Evolutionary conservation across 495 filamentous ascomycete species (phyloP), one percentile per base, ranked within the genome.

Genomic region (Ascodesmis nigricans): DNA sequence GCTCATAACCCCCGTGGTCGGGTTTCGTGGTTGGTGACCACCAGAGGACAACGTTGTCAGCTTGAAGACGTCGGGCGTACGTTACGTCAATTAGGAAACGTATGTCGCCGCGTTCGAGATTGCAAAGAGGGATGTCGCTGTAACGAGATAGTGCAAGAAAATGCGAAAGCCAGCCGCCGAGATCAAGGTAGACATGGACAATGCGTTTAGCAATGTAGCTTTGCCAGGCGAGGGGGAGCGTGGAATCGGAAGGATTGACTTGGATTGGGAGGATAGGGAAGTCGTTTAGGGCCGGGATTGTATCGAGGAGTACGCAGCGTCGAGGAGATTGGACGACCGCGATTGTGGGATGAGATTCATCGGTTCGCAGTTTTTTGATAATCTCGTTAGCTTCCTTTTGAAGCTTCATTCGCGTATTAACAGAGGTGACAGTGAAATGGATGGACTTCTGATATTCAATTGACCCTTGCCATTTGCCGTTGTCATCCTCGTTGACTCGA

Each of bases 31-130:
- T 73, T 8, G 63, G 62, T 21, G 82, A 92, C 87, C 87, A 99
- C 87, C 87, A 99, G n/a, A 99, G 63, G 10, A 99, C 75, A 4
- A 99, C 78, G 41, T 83, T 83, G 47, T 83, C 91, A 44, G 77
- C 72, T 47, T 87, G 81, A 33, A 99, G 58, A 7, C 90, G 71
- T 33, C 87, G 60, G 1, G 87, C 87, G 55, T 95, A 99, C 2
- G 87, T 78, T 28, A 99, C 68, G 49, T 99, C 87, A 46, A 99
- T 95, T 33, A 95, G 57, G 52, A 80, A 99, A 15, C 77, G 65
- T 13, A 87, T 84, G 47, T 99, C 87, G 43, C 95, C 83, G 27
- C 69, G 71, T 49, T 95, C 90, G 18, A 99, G 58, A 45, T 99
- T 95, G 57, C 87, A 93, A 31, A 99, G 62, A 11, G 87, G 87